A percentile compares a stretch with the other conserved stretches of the same genome.
Evolutionary conservation across 2,329 filamentous ascomycete species (phyloP).

Genomic region (Colletotrichum abscissum): DNA sequence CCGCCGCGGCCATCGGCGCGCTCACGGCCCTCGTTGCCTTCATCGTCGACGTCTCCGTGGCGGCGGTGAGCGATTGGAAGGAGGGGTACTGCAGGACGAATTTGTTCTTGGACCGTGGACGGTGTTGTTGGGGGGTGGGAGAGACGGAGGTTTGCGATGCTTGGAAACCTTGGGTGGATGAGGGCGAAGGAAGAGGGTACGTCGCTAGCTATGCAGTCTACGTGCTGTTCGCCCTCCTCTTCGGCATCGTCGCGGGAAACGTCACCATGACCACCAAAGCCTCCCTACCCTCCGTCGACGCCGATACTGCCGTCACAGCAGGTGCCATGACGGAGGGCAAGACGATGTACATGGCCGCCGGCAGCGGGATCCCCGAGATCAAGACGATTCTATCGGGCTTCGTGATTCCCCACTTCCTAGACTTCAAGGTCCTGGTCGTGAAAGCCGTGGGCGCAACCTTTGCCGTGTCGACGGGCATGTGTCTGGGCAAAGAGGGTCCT

Average conservation of each 20-base stretch:
- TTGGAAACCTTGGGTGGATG: slow-evolving; percentile 56
- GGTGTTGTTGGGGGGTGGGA: slow-evolving; percentile 54
- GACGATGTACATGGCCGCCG: slow-evolving; percentile 68
- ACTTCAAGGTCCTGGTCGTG: slow-evolving; percentile 64
- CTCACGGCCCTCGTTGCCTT: slow-evolving; percentile 67
- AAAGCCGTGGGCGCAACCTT: slow-evolving; percentile 70
- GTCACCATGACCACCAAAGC: slow-evolving; percentile 51
- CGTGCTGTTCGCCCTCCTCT: slow-evolving; percentile 39
- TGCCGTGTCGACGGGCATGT: slow-evolving; percentile 69
- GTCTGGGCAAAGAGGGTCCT: slow-evolving; percentile 70
- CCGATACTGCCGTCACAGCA: slow-evolving; percentile 18
- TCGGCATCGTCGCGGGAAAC: slow-evolving; percentile 40
- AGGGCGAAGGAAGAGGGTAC: slow-evolving; percentile 23
- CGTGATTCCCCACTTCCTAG: slow-evolving; percentile 67
- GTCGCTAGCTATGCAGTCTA: slow-evolving; percentile 40
- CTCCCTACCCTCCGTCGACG: slow-evolving; percentile 55
- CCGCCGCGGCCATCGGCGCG: slow-evolving; percentile 62
- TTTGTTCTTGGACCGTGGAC: slow-evolving; percentile 57
- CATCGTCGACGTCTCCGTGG: slow-evolving; percentile 64
- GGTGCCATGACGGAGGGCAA: slow-evolving; percentile 49
- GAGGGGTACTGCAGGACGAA: slow-evolving; percentile 63
- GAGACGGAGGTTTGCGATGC: slow-evolving; percentile 43
- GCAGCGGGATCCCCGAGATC: slow-evolving; percentile 70
- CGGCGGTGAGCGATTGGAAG: slow-evolving; percentile 68
- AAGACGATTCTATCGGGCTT: slow-evolving; percentile 72